Evolutionary conservation across 345 rosid genomes (phyloP).

Genomic region (Eucalyptus rudis): DNA sequence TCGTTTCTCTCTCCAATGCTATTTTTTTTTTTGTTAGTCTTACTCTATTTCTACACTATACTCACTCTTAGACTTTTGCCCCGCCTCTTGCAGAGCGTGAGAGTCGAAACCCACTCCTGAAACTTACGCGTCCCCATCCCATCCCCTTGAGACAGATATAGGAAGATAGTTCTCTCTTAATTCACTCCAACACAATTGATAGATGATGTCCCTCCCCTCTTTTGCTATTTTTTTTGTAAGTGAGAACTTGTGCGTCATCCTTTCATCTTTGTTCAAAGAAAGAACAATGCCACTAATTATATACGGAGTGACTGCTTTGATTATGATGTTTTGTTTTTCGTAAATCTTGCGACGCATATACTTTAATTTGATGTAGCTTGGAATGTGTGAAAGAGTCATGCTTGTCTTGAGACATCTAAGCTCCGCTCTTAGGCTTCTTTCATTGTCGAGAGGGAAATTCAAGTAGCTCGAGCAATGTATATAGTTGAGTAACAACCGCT

Average conservation of each 20-base stretch:
- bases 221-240: background rate
- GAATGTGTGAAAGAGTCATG: background rate
- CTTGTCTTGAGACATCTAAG: background rate
- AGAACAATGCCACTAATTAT: no score
- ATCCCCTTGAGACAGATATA: no score
- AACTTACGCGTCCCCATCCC: no score
- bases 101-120: no score
- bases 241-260: background rate
- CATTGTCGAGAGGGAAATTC: background rate
- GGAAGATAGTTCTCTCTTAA: background rate
- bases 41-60: no score
- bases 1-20: background rate
- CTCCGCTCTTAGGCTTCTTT: background rate
- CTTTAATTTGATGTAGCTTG: background rate
- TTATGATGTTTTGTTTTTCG: accelerated
- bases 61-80: no score
- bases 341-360: accelerated
- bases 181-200: background rate
- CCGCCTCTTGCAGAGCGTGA: no score
- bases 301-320: background rate
- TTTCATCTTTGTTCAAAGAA: background rate
- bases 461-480: background rate
- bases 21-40: background rate
- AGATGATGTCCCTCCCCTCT: background rate
- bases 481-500: background rate